Evolutionary conservation across 495 filamentous ascomycete genomes (phyloP), one percentile per base, ranked within the genome.

Genomic region (Podospora sp.): DNA sequence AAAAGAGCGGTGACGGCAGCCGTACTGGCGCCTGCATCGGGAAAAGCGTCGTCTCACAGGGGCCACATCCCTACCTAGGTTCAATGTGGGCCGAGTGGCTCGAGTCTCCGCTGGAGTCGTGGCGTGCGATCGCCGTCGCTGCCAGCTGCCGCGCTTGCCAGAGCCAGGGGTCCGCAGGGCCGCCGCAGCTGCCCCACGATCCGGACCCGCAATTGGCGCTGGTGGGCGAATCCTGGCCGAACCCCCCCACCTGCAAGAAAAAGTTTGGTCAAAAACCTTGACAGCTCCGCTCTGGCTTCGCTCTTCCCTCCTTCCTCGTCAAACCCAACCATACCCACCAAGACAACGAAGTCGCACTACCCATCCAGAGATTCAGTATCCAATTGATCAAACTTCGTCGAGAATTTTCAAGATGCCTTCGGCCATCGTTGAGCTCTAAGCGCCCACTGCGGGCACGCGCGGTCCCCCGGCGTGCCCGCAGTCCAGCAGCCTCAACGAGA

Each of bases 361-460:
- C 68, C 71, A 74, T 69, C 72, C 74, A 78, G 76, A 79, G 78
- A 77, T 73, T 71, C 73, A 76, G 66, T 59, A 68, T 78, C 67
- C 68, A 65, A 71, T 70, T 64, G 63, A 58, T 75, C 70, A 83
- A 85, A 87, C 89, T 91, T 90, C 88, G 92, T 96, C 91, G 88
- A 92, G 84, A 83, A 87, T 79, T 72, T 57, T 70, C 76, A 87
- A 84, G 82, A 89, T 88, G 88, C 90, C 89, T 81, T 86, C 91
- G 90, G 90, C 90, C 82, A 86, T 92, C 91, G 91, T 88, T 92
- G 91, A 90, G 91, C 92, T 96, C 90, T 96, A 91, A 93, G 91
- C 83, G 82, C 86, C 87, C 89, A 88, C 92, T 94, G 90, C 88
- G 88, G 89, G 84, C 81, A 75, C 84, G 83, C 78, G 77, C 73